Conservation (phyloP, 2,329 filamentous ascomycete genomes). For the Hysterium pulicare region DNA sequence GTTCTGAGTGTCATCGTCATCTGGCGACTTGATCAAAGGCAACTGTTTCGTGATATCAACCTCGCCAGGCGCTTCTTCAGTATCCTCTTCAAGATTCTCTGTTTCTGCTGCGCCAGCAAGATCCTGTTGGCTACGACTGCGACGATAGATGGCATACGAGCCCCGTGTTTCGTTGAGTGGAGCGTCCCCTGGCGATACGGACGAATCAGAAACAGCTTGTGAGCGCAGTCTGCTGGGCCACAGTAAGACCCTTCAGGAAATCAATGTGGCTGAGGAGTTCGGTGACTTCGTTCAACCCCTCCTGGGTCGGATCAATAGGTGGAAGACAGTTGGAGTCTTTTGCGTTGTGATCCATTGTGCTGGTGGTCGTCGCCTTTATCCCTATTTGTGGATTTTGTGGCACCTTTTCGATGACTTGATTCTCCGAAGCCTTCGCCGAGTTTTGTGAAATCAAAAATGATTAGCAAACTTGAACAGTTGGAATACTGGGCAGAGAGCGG, state of each 20-base stretch:
- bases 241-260: slow-evolving; percentile 35
- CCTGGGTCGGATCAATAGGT: slow-evolving; percentile 27
- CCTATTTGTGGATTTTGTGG: slow-evolving; percentile 43
- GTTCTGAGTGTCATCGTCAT: no score
- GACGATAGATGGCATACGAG: slow-evolving; percentile 21
- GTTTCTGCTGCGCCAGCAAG: no score
- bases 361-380: not conserved
- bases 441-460: no score
- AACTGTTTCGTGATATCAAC: no score
- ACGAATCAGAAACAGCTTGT: slow-evolving; percentile 37
- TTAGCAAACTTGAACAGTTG: no score
- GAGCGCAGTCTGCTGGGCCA: slow-evolving; percentile 35
- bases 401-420: slow-evolving; percentile 73
- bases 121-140: slow-evolving; percentile 32
- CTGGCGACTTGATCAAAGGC: no score
- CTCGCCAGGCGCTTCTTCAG: no score
- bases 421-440: slow-evolving; percentile 76
- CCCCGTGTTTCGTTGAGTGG: slow-evolving; percentile 33
- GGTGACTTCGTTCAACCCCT: slow-evolving; percentile 31
- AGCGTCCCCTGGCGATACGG: slow-evolving; percentile 21
- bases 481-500: slow-evolving; percentile 89
- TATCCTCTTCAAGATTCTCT: no score
- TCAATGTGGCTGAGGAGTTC: slow-evolving; percentile 28
- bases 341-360: no score
- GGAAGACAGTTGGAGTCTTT: no score